phyloP scores from a whole-genome alignment of 2,329 filamentous ascomycete genomes.

The Amauroascus verrucosus region DNA sequence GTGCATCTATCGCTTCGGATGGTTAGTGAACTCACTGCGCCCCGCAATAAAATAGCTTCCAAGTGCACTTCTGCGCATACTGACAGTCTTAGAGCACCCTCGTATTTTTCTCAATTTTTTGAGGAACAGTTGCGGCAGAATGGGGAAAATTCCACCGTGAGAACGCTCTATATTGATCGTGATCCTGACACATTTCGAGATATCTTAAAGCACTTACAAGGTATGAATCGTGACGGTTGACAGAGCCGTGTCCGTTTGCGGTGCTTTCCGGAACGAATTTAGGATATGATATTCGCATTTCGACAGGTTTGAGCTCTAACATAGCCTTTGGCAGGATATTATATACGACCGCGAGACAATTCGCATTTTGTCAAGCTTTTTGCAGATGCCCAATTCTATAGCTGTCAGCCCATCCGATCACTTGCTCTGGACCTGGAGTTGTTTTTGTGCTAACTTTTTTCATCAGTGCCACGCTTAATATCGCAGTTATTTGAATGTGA shows the following conservation, averaged over 20 bases:
- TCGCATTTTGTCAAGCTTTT: slow-evolving; percentile 86
- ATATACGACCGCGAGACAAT: slow-evolving; percentile 69
- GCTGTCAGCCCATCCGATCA: slow-evolving; percentile 39
- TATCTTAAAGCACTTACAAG: slow-evolving; percentile 82
- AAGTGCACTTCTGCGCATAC: slow-evolving; percentile 18
- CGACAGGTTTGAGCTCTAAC: not conserved
- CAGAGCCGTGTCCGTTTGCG: no score
- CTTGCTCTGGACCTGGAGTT: not conserved
- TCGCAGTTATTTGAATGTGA: slow-evolving; percentile 84
- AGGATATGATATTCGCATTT: no score
- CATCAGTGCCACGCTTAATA: slow-evolving; percentile 71
- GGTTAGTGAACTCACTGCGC: slow-evolving; percentile 46
- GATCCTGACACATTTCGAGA: slow-evolving; percentile 82
- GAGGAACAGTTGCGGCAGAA: slow-evolving; percentile 63
- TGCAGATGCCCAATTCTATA: slow-evolving; percentile 92
- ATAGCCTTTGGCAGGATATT: slow-evolving; percentile 51
- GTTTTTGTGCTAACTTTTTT: not conserved
- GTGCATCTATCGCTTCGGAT: slow-evolving; percentile 61
- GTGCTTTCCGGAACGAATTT: no score
- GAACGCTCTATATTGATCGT: slow-evolving; percentile 88
- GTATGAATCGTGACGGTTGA: slow-evolving; percentile 23
- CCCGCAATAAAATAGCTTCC: not conserved
- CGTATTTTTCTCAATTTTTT: slow-evolving; percentile 94
- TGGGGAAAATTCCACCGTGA: slow-evolving; percentile 51
- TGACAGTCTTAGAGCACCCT: slow-evolving; percentile 64